Base-by-base conservation (phyloP, 495 filamentous ascomycete genomes). In the Cairneyella variabilis region DNA sequence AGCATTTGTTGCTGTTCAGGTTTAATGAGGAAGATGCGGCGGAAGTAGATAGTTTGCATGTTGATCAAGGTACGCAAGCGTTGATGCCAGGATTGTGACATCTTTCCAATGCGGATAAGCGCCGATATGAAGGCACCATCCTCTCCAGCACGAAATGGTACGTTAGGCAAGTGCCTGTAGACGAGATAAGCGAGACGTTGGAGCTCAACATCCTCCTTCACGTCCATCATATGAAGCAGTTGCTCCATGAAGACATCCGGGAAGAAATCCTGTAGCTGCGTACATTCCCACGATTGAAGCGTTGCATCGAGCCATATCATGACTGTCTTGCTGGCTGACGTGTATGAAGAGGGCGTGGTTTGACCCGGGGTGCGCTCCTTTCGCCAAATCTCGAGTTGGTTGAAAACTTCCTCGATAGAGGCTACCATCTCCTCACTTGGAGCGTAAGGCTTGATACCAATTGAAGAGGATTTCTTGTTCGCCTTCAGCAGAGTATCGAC, bases 41-140 rank as follows among this genome's bases (percentile, higher is more conserved):
- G 89, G 83, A 97, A 99, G 74, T 96, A 99, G 64, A 99, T 85
- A 62, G 97, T 92, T 67, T 99, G 93, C 76, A 99, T 97, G 71
- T 97, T 97, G 71, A 99, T 95, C 59, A 97, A 83, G 22, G 95
- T 89, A n/a, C 93, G 84, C 32, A 99, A 77, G 20, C 93, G 88
- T 67, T 97, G 95, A 65, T 99, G 93, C 93, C 93, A 99, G n/a
- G 85, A 87, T 2, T 85, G 71, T 0, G 92, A 86, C 10, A 82
- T 86, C 60, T 84, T 88, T 34, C 95, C 93, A 52, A 99, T 92
- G 51, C 85, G 82, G 57, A 97, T 91, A 32, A 97, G 82, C 2
- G 86, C 85, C 11, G 79, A 79, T 60, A 97, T 89, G 68, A 99
- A 95, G 2, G 76, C 76, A 2, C 79, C 83, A 64, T 93, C 88